A percentile compares a stretch with the other conserved stretches of the same genome.
Evolutionary conservation across 2,329 filamentous ascomycete genomes (phyloP).

Genomic region (Aspergillaceae sp.): DNA sequence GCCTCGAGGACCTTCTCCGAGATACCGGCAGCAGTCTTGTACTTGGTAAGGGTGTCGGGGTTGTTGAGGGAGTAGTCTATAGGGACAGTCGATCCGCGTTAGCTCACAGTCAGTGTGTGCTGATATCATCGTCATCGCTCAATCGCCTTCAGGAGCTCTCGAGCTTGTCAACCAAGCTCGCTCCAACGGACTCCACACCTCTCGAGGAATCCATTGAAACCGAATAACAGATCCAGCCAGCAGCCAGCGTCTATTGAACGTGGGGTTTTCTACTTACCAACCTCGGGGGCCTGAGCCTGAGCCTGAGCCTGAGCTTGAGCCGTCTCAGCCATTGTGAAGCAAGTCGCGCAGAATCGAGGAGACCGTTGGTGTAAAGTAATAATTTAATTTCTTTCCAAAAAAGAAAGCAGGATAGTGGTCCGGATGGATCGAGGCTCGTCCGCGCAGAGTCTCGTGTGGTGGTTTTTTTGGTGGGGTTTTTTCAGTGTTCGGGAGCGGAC

Average conservation of each 20-base stretch:
- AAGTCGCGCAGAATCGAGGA: slow-evolving; percentile 17
- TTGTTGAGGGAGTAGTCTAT: slow-evolving; percentile 83
- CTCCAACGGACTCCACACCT: no score
- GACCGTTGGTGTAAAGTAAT: slow-evolving; percentile 11
- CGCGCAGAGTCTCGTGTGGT: slow-evolving; percentile 4
- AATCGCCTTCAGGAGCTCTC: background rate
- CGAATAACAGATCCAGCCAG: background rate
- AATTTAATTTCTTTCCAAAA: background rate
- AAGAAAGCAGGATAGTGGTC: no score
- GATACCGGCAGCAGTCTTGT: slow-evolving; percentile 93
- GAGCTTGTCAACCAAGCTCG: background rate
- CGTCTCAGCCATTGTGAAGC: slow-evolving; percentile 32
- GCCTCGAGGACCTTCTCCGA: slow-evolving; percentile 90
- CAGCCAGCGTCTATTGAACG: background rate
- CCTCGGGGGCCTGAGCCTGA: slow-evolving; percentile 26
- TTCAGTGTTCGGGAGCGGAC: background rate
- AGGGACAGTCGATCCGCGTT: background rate
- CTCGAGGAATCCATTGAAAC: background rate
- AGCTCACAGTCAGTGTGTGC: background rate
- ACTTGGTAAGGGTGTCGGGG: slow-evolving; percentile 94
- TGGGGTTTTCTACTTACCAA: slow-evolving; percentile 26
- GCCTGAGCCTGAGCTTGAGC: background rate
- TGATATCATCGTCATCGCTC: no score
- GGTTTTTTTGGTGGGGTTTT: slow-evolving; percentile 11
- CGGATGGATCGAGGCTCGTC: no score